Evolutionary conservation across 1,284 basidiomycete genomes (phyloP).

Genomic region (Boletus mariae): DNA sequence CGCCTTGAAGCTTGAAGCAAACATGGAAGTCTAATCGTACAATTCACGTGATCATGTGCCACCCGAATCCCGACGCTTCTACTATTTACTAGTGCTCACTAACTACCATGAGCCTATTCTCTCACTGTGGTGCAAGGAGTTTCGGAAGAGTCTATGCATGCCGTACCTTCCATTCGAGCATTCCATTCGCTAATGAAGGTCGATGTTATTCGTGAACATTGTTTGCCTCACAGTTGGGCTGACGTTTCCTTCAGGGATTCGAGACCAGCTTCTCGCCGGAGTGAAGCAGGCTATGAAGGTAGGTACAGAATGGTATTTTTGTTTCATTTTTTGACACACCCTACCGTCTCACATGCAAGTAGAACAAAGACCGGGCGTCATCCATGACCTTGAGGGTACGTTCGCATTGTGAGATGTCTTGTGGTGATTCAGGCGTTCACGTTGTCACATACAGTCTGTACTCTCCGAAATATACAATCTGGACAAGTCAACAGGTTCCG

Average conservation of each 20-base stretch:
- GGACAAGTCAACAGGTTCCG: conserved; percentile 52
- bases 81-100: background rate
- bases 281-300: conserved; percentile 68
- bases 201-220: background rate
- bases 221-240: background rate
- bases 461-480: conserved; percentile 64
- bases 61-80: background rate
- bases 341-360: conserved; percentile 9
- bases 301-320: background rate
- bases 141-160: conserved; percentile 1
- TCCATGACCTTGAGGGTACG: conserved; percentile 62
- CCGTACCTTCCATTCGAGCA: conserved; percentile 14
- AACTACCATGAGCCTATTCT: conserved; percentile 14
- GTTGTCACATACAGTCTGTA: conserved; percentile 46
- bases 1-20: too few relatives aligned
- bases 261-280: conserved; percentile 40
- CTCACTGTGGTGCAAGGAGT: conserved; percentile 10
- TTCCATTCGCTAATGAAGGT: conserved; percentile 25
- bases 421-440: background rate
- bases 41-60: conserved; percentile 24
- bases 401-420: background rate
- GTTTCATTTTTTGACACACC: background rate
- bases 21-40: conserved; percentile 11
- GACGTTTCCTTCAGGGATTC: conserved; percentile 38
- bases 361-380: conserved; percentile 53